Percentiles rank a stretch among this genome's conserved stretches.
phyloP scores from a whole-genome alignment of 2,329 filamentous ascomycete species.

The Pyrenochaeta sp. region DNA sequence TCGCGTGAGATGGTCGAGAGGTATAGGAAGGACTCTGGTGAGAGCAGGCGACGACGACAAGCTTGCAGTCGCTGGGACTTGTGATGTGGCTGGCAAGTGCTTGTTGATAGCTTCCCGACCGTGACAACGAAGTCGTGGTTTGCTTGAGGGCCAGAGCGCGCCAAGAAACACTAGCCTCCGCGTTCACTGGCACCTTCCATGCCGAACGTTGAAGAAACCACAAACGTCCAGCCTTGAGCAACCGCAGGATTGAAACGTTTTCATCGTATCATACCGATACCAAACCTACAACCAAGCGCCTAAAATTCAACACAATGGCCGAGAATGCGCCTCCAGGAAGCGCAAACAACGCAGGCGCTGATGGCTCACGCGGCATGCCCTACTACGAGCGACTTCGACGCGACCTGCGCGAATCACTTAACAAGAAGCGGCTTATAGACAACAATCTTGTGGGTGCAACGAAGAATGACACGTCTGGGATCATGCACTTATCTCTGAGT shows the following conservation, averaged over 20 bases:
- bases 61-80: background rate
- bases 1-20: conserved; percentile 7
- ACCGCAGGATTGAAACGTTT: background rate
- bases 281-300: background rate
- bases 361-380: conserved; percentile 62
- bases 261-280: background rate
- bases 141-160: conserved; percentile 24
- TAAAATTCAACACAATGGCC: conserved; percentile 49
- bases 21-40: background rate
- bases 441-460: conserved; percentile 62
- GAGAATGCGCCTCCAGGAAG: conserved; percentile 57
- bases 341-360: conserved; percentile 47
- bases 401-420: conserved; percentile 71
- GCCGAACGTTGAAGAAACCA: conserved; percentile 10
- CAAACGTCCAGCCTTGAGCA: conserved; percentile 2
- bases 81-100: conserved; percentile 1
- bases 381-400: conserved; percentile 78
- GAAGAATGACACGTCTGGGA: conserved; percentile 3
- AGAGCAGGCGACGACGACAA: conserved; percentile 1
- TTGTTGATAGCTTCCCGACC: conserved; percentile 8
- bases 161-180: conserved; percentile 25
- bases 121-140: conserved; percentile 19
- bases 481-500: conserved; percentile 20
- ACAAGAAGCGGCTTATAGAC: conserved; percentile 71
- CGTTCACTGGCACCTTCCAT: conserved; percentile 12